Evolutionary conservation across 306 rosid species (phyloP), one percentile per base, ranked within the genome.

Genomic region (Lablab purpureus): DNA sequence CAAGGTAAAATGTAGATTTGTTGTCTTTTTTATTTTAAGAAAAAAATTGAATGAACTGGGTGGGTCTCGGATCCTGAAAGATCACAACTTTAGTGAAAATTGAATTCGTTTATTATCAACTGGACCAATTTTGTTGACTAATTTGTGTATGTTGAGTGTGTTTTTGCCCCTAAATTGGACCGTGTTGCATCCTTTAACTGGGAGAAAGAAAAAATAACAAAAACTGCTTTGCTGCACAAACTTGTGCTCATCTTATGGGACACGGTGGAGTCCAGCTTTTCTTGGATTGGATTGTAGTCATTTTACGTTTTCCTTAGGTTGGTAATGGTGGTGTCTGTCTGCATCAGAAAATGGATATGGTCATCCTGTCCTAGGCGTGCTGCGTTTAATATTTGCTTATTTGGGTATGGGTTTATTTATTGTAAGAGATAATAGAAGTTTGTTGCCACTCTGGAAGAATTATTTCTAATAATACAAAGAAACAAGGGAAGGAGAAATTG

Each of bases 381-480:
- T 62, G 67, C 15, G 18, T 49, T 52, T 27, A 13, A 18, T 49
- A 49, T 70, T 76, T 71, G 13, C 60, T 60, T 28, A 9, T 64
- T 55, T 77, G 46, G 63, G 10, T 28, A 32, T 63, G 34, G 21
- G 32, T n/a, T 15, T 65, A 6, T 25, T 27, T 25, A 55, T 22
- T 60, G 18, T 18, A 9, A 72, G 71, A 23, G 19, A 64, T 18
- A 12, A 77, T 66, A 23, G 19, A 64, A 62, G 40, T 14, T 69
- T 6, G 25, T 45, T 51, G 17, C 32, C 58, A 6, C 5, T 62
- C 60, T 76, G 74, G 45, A 76, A 30, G 8, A 50, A 43, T 28
- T 22, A 0, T 41, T 46, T 43, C 65, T 83, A 46, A 51, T 65
- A 56, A 71, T 12, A 58, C 41, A 14, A 55, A 68, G 50, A 80